phyloP scores from a whole-genome alignment of 2,329 filamentous ascomycete species.

The Alternaria tenuissima region DNA sequence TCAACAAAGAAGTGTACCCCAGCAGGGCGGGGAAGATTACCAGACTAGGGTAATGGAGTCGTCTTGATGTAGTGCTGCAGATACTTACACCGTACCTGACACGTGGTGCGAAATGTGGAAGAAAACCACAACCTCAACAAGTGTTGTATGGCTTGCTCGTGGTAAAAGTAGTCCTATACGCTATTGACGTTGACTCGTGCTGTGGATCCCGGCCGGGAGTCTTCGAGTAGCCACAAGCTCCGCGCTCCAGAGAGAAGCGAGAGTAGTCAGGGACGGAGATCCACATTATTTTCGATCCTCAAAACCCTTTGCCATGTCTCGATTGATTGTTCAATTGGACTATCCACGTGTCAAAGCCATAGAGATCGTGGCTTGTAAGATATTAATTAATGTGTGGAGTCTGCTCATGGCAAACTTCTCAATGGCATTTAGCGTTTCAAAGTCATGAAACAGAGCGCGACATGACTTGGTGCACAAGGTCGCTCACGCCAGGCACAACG shows the following conservation, averaged over 20 bases:
- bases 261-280: slow-evolving; percentile 19
- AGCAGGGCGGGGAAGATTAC: neutral
- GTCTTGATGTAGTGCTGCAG: neutral
- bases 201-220: slow-evolving; percentile 19
- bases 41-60: neutral
- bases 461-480: slow-evolving; percentile 14
- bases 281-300: neutral
- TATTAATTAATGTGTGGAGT: slow-evolving; percentile 18
- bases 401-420: neutral
- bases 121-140: slow-evolving; percentile 1
- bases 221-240: slow-evolving; percentile 17
- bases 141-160: slow-evolving; percentile 4
- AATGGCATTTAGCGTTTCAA: slow-evolving; percentile 10
- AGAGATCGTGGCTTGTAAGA: slow-evolving; percentile 15
- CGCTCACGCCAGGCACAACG: slow-evolving; percentile 1
- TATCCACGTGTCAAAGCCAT: neutral
- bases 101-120: slow-evolving; percentile 1
- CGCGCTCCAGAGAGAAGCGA: slow-evolving; percentile 12
- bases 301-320: neutral
- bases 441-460: slow-evolving; percentile 19
- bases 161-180: slow-evolving; percentile 1
- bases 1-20: neutral
- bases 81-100: neutral
- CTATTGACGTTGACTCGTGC: slow-evolving; percentile 17
- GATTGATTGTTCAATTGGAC: neutral